phyloP scores from a whole-genome alignment of 768 basidiomycete species.

The Lactifluus rugatus region DNA sequence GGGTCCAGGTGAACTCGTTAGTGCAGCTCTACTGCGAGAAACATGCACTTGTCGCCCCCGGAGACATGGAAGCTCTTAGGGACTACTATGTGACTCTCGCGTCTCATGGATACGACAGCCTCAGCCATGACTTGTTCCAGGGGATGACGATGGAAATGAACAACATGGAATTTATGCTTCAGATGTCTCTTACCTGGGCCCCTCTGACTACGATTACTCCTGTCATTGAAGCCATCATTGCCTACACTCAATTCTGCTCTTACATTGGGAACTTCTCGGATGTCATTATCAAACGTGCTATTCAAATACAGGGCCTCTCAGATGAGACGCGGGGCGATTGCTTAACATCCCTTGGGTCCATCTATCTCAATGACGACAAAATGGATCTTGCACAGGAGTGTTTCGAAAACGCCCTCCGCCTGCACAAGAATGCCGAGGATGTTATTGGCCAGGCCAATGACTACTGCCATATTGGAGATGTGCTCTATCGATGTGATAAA shows the following conservation, averaged over 20 bases:
- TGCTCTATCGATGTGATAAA: conserved; percentile 5
- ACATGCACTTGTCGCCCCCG: not conserved
- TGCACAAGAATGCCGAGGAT: conserved; percentile 7
- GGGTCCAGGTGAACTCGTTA: conserved; percentile 16
- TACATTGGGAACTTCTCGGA: conserved; percentile 13
- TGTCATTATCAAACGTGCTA: not conserved
- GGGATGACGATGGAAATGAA: conserved; percentile 12
- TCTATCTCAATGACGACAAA: not conserved
- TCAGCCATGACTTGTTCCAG: conserved; percentile 2
- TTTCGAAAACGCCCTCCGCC: not conserved
- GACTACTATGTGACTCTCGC: conserved; percentile 11
- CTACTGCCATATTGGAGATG: conserved; percentile 10
- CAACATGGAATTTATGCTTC: conserved; percentile 9
- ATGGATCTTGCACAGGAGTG: not conserved
- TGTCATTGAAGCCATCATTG: conserved; percentile 7
- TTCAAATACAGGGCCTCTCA: not conserved
- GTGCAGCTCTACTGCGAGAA: conserved; percentile 11
- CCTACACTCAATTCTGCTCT: conserved; percentile 10
- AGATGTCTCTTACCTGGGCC: conserved; percentile 3
- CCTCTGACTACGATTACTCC: not conserved
- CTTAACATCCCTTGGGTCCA: not conserved
- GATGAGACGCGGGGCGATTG: conserved; percentile 5
- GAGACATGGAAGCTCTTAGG: conserved; percentile 1
- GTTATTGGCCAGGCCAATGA: conserved; percentile 13
- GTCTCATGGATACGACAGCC: conserved; percentile 9